A percentile compares a stretch with the other conserved stretches of the same genome.
These are phyloP conservation scores for Pleurotus citrinopileatus DNA, from an alignment of 768 basidiomycete species.

Conservation along the genomic window DNA sequence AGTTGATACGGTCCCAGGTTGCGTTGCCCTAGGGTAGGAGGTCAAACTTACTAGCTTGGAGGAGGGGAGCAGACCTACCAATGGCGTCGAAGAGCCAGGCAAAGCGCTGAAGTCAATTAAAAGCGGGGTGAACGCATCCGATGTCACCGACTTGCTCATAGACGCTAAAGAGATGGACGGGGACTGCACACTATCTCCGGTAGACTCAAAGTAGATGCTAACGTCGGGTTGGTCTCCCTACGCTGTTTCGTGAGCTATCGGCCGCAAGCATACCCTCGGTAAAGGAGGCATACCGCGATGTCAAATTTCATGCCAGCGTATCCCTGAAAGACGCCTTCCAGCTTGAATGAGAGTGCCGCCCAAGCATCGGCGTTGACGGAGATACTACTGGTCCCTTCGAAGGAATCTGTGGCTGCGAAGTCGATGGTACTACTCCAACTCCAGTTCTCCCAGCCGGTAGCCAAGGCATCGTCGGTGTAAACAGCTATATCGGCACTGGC, in stretches of 20 bases:
- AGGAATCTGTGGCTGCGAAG: conserved; percentile 43
- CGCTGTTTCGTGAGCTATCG: neutral
- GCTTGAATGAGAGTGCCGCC: conserved; percentile 44
- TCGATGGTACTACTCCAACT: conserved; percentile 43
- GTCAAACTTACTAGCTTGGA: neutral
- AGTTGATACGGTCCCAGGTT: conserved; percentile 48
- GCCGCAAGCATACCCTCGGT: neutral
- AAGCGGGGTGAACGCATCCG: conserved; percentile 39
- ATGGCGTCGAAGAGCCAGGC: conserved; percentile 35
- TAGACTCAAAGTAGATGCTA: conserved; percentile 36
- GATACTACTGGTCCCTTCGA: conserved; percentile 39
- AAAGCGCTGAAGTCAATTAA: conserved; percentile 45
- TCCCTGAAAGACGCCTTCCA: conserved; percentile 32
- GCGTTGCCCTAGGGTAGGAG: conserved; percentile 27
- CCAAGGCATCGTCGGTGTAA: conserved; percentile 39
- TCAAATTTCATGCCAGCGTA: conserved; percentile 51
- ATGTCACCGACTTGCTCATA: conserved; percentile 34
- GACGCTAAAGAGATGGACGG: conserved; percentile 39
- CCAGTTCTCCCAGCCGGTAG: conserved; percentile 51
- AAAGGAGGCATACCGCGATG: conserved; percentile 36
- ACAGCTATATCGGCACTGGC: conserved; percentile 32
- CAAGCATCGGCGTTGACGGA: conserved; percentile 39
- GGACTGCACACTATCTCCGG: conserved; percentile 32
- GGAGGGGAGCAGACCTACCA: conserved; percentile 24
- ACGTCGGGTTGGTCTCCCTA: conserved; percentile 47